A percentile compares a stretch with the other conserved stretches of the same genome.
These are phyloP conservation scores for Monosporozyma aerobia DNA, from an alignment of 805 yeast species.

Conservation along the genomic window DNA sequence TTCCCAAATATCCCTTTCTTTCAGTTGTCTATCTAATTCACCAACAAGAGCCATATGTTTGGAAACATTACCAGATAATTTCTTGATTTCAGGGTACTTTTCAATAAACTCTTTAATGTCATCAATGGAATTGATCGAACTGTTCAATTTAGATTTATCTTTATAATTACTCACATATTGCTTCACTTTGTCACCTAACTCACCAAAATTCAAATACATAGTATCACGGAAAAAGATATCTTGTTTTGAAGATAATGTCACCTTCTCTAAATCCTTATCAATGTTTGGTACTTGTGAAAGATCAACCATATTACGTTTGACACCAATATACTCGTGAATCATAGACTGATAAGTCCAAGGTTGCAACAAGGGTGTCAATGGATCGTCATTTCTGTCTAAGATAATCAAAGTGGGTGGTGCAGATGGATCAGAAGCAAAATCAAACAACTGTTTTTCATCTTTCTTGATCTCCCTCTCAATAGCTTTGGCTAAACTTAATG, in stretches of 20 bases:
- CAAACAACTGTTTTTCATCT: constrained; percentile 53
- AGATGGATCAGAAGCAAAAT: constrained; percentile 37
- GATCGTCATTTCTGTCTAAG: constrained; percentile 81
- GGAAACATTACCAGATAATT: constrained; percentile 76
- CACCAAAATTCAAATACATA: constrained; percentile 89
- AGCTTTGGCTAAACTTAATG: constrained; percentile 61
- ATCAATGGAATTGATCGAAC: constrained; percentile 62
- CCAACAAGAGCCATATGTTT: constrained; percentile 88
- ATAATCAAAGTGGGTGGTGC: constrained; percentile 65
- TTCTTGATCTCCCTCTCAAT: constrained; percentile 47
- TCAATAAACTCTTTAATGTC: constrained; percentile 90
- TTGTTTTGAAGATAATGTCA: constrained; percentile 56
- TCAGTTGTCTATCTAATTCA: constrained; percentile 72
- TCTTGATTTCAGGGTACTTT: constrained; percentile 88
- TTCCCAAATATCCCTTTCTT: constrained; percentile 60
- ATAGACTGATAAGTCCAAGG: constrained; percentile 99
- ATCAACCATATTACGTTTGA: constrained; percentile 70
- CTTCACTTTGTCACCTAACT: constrained; percentile 79
- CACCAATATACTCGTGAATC: constrained; percentile 88
- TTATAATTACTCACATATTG: constrained; percentile 78
- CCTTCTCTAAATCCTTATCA: constrained; percentile 49
- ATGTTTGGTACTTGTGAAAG: constrained; percentile 47
- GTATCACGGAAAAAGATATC: constrained; percentile 74
- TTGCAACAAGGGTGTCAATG: constrained; percentile 80
- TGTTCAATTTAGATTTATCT: constrained; percentile 61